A percentile compares a stretch with the other conserved stretches of the same genome.
Conservation (phyloP, 2,329 filamentous ascomycete genomes). For the Aspergillus ochraceoroseus region DNA sequence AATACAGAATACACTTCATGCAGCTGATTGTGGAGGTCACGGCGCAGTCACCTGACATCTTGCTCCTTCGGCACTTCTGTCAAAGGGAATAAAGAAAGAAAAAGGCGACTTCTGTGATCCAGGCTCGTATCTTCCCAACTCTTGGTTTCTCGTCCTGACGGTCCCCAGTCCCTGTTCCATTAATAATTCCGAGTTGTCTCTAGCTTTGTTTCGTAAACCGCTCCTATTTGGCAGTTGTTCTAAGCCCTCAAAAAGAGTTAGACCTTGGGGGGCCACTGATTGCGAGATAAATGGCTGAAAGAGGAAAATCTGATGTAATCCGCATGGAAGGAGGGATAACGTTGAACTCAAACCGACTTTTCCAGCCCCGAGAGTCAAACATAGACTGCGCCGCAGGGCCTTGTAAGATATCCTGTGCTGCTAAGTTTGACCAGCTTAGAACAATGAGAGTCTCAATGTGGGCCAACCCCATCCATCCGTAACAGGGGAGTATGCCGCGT, state of each 20-base stretch:
- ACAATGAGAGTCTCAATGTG: neutral
- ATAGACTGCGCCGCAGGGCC: constrained; percentile 2
- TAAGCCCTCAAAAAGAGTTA: neutral
- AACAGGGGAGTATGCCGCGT: too few species aligned
- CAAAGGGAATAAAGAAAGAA: neutral
- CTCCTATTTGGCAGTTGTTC: too few species aligned
- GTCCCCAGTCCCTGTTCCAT: too few species aligned
- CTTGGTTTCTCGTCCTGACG: too few species aligned
- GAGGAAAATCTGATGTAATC: constrained; percentile 5
- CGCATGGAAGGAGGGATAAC: neutral
- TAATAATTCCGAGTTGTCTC: too few species aligned
- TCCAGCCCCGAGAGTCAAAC: neutral
- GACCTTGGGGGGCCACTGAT: neutral
- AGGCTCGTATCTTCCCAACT: too few species aligned
- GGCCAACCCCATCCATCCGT: neutral
- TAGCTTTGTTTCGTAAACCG: too few species aligned
- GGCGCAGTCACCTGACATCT: neutral
- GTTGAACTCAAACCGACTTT: neutral
- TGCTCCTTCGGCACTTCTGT: neutral
- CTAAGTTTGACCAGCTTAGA: neutral
- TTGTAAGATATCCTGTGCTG: neutral
- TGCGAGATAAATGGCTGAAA: neutral
- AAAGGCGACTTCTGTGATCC: too few species aligned
- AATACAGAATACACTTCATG: too few species aligned
- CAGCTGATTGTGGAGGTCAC: neutral